Percentiles rank a stretch among this genome's conserved stretches.
These are phyloP conservation scores for Brettanomyces nanus DNA, from an alignment of 805 yeast species.

Conservation along the genomic window DNA sequence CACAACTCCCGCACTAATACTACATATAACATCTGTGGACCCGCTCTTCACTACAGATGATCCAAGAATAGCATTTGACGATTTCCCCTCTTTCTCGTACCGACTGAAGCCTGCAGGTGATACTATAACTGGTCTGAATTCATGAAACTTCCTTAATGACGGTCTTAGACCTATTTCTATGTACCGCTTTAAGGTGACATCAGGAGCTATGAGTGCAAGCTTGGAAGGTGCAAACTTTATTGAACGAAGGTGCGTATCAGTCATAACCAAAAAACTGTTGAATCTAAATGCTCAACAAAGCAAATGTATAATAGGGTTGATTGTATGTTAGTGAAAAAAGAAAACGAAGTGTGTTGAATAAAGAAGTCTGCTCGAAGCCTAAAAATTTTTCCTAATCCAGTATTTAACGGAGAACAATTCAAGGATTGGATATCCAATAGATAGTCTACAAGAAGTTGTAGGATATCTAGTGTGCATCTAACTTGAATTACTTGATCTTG, in stretches of 20 bases:
- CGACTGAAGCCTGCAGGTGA: constrained; percentile 30
- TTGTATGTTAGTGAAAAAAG: too few species aligned
- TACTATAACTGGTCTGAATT: constrained; percentile 53
- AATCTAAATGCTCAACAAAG: too few species aligned
- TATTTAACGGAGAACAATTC: too few species aligned
- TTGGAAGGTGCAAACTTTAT: constrained; percentile 74
- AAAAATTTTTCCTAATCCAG: too few species aligned
- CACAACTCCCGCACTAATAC: constrained; percentile 58
- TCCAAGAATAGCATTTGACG: constrained; percentile 39
- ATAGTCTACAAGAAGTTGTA: too few species aligned
- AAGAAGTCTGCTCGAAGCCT: too few species aligned
- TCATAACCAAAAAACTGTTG: too few species aligned
- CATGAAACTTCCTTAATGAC: constrained; percentile 58
- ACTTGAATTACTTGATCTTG: too few species aligned
- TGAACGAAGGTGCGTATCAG: constrained; percentile 25
- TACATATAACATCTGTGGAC: constrained; percentile 63
- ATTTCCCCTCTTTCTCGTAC: constrained; percentile 16
- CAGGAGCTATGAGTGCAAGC: constrained; percentile 79
- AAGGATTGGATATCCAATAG: too few species aligned
- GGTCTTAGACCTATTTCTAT: constrained; percentile 72
- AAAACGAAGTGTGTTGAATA: too few species aligned
- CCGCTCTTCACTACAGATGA: constrained; percentile 66
- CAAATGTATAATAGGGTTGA: too few species aligned
- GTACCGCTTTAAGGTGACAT: constrained; percentile 71
- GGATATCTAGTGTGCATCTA: too few species aligned